Percentiles rank a stretch among this genome's conserved stretches.
Evolutionary conservation across 2,329 filamentous ascomycete genomes (phyloP).

Genomic region (Fusarium sp.): DNA sequence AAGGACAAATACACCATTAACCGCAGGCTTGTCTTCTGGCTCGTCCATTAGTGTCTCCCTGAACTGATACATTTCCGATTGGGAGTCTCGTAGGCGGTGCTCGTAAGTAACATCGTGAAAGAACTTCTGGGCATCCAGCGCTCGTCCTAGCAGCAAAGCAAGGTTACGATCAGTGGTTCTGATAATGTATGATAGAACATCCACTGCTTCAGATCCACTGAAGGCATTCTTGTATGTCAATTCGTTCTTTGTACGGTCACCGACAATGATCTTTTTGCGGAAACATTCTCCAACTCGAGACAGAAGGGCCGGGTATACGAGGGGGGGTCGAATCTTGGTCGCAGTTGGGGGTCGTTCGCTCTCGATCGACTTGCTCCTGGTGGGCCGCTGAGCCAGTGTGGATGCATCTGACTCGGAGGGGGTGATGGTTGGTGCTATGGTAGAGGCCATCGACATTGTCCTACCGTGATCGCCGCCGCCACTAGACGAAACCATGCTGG

Average conservation of each 20-base stretch:
- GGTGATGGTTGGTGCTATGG: slow-evolving; percentile 76
- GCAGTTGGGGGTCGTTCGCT: slow-evolving; percentile 68
- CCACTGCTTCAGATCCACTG: slow-evolving; percentile 93
- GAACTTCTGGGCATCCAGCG: slow-evolving; percentile 96
- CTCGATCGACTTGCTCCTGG: slow-evolving; percentile 66
- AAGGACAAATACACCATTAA: slow-evolving; percentile 96
- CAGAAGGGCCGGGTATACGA: slow-evolving; percentile 93
- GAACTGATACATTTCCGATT: slow-evolving; percentile 96
- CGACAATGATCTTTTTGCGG: slow-evolving; percentile 84
- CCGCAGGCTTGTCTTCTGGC: slow-evolving; percentile 74
- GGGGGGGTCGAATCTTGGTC: slow-evolving; percentile 75
- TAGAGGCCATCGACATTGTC: slow-evolving; percentile 94
- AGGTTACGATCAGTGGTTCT: slow-evolving; percentile 96
- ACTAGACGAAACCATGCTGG: slow-evolving; percentile 70
- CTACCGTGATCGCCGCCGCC: slow-evolving; percentile 63
- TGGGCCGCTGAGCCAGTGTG: slow-evolving; percentile 66
- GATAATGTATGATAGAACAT: slow-evolving; percentile 95
- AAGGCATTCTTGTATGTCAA: slow-evolving; percentile 98
- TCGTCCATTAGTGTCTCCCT: slow-evolving; percentile 91
- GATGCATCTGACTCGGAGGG: slow-evolving; percentile 67
- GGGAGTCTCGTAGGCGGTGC: slow-evolving; percentile 92
- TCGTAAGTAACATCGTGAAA: slow-evolving; percentile 99
- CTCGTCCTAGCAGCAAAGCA: slow-evolving; percentile 88
- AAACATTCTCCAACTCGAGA: slow-evolving; percentile 96
- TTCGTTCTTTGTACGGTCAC: slow-evolving; percentile 95